phyloP scores from a whole-genome alignment of 2,329 filamentous ascomycete genomes.

The Apiospora marii region DNA sequence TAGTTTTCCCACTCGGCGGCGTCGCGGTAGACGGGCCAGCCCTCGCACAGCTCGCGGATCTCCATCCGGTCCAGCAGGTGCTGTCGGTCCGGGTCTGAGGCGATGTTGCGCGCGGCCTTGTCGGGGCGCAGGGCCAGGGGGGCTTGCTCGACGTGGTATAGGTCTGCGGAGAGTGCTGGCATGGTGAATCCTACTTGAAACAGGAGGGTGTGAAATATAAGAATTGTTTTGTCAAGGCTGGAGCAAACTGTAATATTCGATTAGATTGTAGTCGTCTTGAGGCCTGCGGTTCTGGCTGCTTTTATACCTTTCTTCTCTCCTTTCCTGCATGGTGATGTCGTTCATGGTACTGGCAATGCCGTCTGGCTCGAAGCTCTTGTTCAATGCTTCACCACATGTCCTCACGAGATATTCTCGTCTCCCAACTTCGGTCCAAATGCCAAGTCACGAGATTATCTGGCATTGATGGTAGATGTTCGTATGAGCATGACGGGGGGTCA shows the following conservation, averaged over 20 bases:
- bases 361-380: neutral
- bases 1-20: constrained; percentile 62
- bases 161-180: neutral
- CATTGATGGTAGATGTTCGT: neutral
- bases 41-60: neutral
- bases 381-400: neutral
- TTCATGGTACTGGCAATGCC: neutral
- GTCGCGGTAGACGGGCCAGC: constrained; percentile 40
- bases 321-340: neutral
- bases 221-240: no score
- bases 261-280: no score
- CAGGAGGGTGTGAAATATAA: no score
- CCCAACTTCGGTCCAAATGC: neutral
- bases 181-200: neutral
- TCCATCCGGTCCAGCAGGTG: neutral
- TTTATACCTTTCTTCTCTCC: neutral
- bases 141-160: constrained; percentile 3
- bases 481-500: neutral
- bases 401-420: neutral
- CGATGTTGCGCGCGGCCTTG: neutral
- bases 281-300: neutral
- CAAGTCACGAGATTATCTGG: neutral
- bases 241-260: no score
- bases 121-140: neutral
- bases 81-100: neutral